A percentile compares a stretch with the other conserved stretches of the same genome.
Conservation (phyloP, 306 rosid species). For the Arachis stenosperma region DNA sequence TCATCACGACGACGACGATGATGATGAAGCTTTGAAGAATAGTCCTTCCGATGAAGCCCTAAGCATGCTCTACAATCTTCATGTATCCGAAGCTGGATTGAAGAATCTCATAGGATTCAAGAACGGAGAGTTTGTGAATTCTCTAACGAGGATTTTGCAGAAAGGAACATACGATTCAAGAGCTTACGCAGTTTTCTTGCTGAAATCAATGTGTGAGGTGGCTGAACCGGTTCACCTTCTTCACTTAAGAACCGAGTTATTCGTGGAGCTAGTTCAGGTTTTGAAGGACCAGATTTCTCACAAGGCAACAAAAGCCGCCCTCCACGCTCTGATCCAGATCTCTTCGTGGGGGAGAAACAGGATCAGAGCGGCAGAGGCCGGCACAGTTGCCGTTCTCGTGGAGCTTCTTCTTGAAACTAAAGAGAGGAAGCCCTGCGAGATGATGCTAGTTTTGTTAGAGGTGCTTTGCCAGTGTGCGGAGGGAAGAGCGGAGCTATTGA, state of each 20-base stretch:
- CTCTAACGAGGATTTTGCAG: slow-evolving; percentile 58
- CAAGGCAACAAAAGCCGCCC: slow-evolving; percentile 57
- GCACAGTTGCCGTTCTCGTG: slow-evolving; percentile 57
- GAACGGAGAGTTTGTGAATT: slow-evolving; percentile 52
- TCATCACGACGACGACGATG: too few relatives aligned
- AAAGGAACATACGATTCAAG: slow-evolving; percentile 72
- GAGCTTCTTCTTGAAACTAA: slow-evolving; percentile 62
- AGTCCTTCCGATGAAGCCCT: slow-evolving; percentile 61
- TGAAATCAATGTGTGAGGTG: slow-evolving; percentile 63
- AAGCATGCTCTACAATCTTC: slow-evolving; percentile 58
- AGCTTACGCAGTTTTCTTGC: slow-evolving; percentile 67
- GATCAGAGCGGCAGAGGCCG: slow-evolving; percentile 65
- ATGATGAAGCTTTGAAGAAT: neutral
- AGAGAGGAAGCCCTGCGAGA: slow-evolving; percentile 61
- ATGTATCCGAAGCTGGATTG: slow-evolving; percentile 56
- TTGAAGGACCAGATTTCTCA: slow-evolving; percentile 61
- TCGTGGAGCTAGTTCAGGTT: slow-evolving; percentile 55
- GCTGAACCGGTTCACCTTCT: slow-evolving; percentile 51
- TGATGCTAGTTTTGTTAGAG: slow-evolving; percentile 64
- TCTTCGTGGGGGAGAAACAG: slow-evolving; percentile 75
- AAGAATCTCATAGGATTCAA: slow-evolving; percentile 38
- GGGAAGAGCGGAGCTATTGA: slow-evolving; percentile 72
- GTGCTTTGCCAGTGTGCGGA: slow-evolving; percentile 70
- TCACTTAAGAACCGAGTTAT: slow-evolving; percentile 45
- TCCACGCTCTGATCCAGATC: slow-evolving; percentile 52